Base-by-base conservation (phyloP, 352 stramenopile species). In the Globisporangium cylindrosporum region DNA sequence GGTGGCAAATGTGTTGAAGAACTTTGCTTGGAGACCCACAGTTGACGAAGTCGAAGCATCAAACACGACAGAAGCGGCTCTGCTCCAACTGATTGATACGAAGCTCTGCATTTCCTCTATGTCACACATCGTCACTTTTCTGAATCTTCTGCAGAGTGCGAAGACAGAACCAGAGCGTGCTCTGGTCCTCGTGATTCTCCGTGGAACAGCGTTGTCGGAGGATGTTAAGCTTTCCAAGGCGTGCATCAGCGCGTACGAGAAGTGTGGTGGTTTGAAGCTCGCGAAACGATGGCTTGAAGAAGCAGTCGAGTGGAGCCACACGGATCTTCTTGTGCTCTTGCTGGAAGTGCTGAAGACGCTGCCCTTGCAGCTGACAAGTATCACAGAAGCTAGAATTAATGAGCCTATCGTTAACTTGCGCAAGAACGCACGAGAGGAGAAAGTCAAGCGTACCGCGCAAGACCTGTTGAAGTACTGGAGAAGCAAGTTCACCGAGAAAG, bases 381-480 rank as follows among this genome's bases (percentile, higher is more conserved):
- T 95, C 75, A 95, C 88, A 55, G 86, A 94, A 73, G 88, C 88
- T 67, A 78, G 78, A 61, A 95, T 95, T 71, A 95, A 95, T 79
- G 86, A 95, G 70, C 88, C 88, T 51, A 93, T 95, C 75, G 88
- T 95, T 62, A 86, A 92, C 75, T 78, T 95, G 46, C 82, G 84
- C 70, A 95, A 95, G 63, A 86, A 76, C 38, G 84, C 86, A 54
- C 76, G 80, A 25, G 84, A 94, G 71, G 88, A 95, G 60, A 83
- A 86, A 22, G 86, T 95, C 48, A 89, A 89, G 59, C 84, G 85
- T 15, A 77, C 84, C 9, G 88, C 88, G 5, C 88, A 95, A 64
- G 86, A 95, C 56, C 72, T 95, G 54, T 84, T 95, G 51, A 95
- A 95, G 71, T 86, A 86, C 76, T 95, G 88, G 88, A 78, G 86